These are phyloP conservation scores for Talaromyces islandicus DNA, from an alignment of 2,329 filamentous ascomycete genomes.

Conservation along the genomic window DNA sequence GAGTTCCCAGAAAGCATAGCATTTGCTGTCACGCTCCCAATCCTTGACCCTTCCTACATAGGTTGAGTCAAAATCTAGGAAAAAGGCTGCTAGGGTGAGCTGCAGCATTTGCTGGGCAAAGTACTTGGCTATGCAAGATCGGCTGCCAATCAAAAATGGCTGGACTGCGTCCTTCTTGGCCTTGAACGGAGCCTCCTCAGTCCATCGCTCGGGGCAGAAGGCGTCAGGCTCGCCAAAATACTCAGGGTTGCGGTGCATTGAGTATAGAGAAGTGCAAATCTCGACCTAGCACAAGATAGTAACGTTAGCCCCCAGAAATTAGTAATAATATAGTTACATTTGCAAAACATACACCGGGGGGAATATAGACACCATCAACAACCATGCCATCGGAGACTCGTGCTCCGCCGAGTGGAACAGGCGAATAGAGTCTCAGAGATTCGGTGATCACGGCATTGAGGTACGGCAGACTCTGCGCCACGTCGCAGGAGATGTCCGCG, in stretches of 20 bases:
- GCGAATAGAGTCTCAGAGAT: conserved; percentile 25
- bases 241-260: conserved; percentile 24
- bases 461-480: conserved; percentile 18
- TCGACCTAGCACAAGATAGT: conserved; percentile 8
- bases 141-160: conserved; percentile 20
- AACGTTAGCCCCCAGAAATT: conserved; percentile 6
- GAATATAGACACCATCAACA: conserved; percentile 18
- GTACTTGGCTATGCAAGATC: conserved; percentile 21
- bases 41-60: conserved; percentile 18
- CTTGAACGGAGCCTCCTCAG: conserved; percentile 14
- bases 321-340: neutral
- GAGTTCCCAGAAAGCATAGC: conserved; percentile 23
- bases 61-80: conserved; percentile 19
- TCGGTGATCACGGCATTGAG: conserved; percentile 26
- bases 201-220: conserved; percentile 30
- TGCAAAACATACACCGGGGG: conserved; percentile 17
- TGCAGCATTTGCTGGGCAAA: conserved; percentile 23
- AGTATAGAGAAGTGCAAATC: conserved; percentile 24
- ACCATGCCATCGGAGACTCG: conserved; percentile 18
- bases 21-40: conserved; percentile 19
- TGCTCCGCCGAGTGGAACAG: conserved; percentile 22
- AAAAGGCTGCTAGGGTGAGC: conserved; percentile 18
- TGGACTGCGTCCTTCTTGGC: conserved; percentile 20
- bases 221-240: conserved; percentile 23
- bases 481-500: conserved; percentile 16